Evolutionary conservation across 352 stramenopile species (phyloP).

Genomic region (Phytophthora aleatoria): DNA sequence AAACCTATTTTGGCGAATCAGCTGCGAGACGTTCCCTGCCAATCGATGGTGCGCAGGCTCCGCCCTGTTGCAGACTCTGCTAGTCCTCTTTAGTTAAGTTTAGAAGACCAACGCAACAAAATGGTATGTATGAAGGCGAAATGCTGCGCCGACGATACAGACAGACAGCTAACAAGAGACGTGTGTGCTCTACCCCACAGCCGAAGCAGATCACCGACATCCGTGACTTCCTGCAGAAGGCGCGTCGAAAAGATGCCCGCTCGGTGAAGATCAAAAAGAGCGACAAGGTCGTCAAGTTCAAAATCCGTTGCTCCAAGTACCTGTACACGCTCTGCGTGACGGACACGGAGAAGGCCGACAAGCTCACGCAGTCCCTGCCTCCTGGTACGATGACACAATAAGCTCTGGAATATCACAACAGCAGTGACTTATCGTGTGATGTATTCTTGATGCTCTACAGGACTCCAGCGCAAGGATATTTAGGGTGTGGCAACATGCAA

Average conservation of each 20-base stretch:
- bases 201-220: conserved; percentile 99
- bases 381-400: conserved; percentile 72
- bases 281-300: conserved; percentile 98
- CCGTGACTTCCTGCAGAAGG: conserved; percentile 99
- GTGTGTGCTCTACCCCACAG: conserved; percentile 44
- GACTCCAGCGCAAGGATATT: conserved; percentile 93
- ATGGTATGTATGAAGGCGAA: conserved; percentile 50
- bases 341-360: conserved; percentile 99
- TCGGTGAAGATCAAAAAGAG: conserved; percentile 99
- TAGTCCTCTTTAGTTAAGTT: conserved; percentile 79
- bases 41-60: conserved; percentile 14
- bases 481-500: conserved; percentile 61
- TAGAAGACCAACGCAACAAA: conserved; percentile 89
- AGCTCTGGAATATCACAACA: neutral
- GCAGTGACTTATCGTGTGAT: conserved; percentile 10
- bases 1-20: neutral
- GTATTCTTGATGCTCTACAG: conserved; percentile 31
- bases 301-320: conserved; percentile 99
- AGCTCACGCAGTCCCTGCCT: conserved; percentile 99
- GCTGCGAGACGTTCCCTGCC: conserved; percentile 4
- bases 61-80: conserved; percentile 34
- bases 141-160: neutral
- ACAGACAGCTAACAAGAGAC: conserved; percentile 10
- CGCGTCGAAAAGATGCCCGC: conserved; percentile 96
- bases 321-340: conserved; percentile 99